Evolutionary conservation across 2,329 filamentous ascomycete genomes (phyloP), one percentile per base, ranked within the genome.

Genomic region (Leptodontidium sp.): DNA sequence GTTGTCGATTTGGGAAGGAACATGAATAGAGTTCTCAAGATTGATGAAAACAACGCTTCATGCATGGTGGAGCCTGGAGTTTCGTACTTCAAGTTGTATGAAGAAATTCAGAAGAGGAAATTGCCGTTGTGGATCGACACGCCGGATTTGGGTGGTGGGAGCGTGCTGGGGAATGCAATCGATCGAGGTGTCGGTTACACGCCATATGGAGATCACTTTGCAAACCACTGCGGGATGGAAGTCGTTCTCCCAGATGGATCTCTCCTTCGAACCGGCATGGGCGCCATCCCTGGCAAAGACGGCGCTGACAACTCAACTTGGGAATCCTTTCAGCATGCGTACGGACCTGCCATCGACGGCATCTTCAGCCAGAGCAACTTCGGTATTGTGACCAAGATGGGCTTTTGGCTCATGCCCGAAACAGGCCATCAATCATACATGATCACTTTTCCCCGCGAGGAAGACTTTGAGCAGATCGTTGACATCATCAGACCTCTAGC

Each of bases 351-450:
- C 8, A 75, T 80, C n/a, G 80, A 82, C 67, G 83, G 83, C 1
- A 80, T 87, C 9, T 87, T 87, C 72, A 81, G 82, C 1, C 85
- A 87, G 72, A 83, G 81, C 38, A 86, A 85, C 69, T 80, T 85
- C 40, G 85, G 84, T 43, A 83, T 87, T 47, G 82, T 86, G 8
- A 85, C 84, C 3, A 86, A 87, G 76, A 84, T 87, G 81, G 85
- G 85, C 0, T 80, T 87, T 53, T 82, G 80, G 77, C 78, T 87
- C 47, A 87, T 87, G 85, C 82, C 82, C 0, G 84, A 84, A 38
- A 83, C 83, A 0, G 84, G 81, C 7, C 83, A 83, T 68, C 82
- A 85, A 76, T 77, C 76, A 6, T 80, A 80, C 53, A 71, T 81
- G 64, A 78, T 82, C 71, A 85, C 83, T 0, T 82, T 86, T 50